phyloP scores from a whole-genome alignment of 148 eudicot species.

The Fallopia convolvulus region DNA sequence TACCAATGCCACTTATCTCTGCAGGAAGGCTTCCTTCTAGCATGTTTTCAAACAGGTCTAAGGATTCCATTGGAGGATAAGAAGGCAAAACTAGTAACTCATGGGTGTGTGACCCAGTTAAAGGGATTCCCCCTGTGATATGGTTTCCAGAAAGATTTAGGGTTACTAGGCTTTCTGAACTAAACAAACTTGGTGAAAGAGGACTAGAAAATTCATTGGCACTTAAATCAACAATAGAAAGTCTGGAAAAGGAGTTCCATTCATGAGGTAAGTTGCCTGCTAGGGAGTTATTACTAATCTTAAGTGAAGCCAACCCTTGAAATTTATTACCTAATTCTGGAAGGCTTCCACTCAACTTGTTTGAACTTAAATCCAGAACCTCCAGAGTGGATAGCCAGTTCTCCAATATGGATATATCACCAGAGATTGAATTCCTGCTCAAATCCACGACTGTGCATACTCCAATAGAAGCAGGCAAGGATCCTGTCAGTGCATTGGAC shows the following conservation, averaged over 20 bases:
- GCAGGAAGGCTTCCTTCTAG: constrained; percentile 51
- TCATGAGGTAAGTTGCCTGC: constrained; percentile 51
- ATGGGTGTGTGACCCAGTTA: constrained; percentile 39
- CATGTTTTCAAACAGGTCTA: constrained; percentile 75
- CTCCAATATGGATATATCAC: constrained; percentile 35
- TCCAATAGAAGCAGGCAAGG: constrained; percentile 45
- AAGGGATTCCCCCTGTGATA: constrained; percentile 59
- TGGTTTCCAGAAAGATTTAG: constrained; percentile 72
- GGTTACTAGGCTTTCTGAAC: constrained; percentile 44
- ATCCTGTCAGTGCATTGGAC: constrained; percentile 41
- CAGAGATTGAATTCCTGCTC: constrained; percentile 48
- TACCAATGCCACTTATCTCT: constrained; percentile 46
- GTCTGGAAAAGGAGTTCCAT: constrained; percentile 35
- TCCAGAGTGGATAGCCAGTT: constrained; percentile 52
- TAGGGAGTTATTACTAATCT: constrained; percentile 54
- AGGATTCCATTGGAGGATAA: constrained; percentile 54
- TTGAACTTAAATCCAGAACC: constrained; percentile 77
- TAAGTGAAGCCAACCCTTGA: constrained; percentile 43
- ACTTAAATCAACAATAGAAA: constrained; percentile 63
- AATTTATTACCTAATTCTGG: constrained; percentile 53
- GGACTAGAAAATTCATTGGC: constrained; percentile 61
- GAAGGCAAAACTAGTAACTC: constrained; percentile 52
- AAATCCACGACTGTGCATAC: constrained; percentile 44
- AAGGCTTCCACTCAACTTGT: constrained; percentile 59
- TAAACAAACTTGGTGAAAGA: constrained; percentile 62